These are phyloP conservation scores for Pseudogymnoascus sp. DNA, from an alignment of 2,329 filamentous ascomycete genomes.

Conservation along the genomic window DNA sequence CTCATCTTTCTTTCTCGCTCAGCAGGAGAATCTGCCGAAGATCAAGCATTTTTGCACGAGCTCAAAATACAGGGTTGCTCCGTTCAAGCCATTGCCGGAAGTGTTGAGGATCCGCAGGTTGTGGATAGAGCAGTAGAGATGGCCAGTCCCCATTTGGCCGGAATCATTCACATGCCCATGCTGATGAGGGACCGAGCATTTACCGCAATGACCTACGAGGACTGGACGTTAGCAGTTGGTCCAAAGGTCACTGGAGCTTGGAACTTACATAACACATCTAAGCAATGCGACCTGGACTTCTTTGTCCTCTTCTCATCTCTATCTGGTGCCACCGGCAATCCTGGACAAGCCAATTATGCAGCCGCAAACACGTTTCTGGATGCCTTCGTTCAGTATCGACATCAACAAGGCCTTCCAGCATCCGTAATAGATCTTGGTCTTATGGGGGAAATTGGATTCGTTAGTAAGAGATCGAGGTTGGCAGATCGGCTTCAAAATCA, in stretches of 20 bases:
- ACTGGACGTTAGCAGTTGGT: conserved; percentile 7
- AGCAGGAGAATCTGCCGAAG: conserved; percentile 28
- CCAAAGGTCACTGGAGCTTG: conserved; percentile 16
- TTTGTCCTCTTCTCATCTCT: not conserved
- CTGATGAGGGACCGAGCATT: conserved; percentile 15
- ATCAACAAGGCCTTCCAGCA: conserved; percentile 8
- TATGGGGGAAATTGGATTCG: not conserved
- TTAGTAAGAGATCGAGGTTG: conserved; percentile 8
- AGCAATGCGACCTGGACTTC: conserved; percentile 20
- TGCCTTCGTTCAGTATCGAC: conserved; percentile 7
- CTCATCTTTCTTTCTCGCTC: conserved; percentile 1
- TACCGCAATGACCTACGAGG: conserved; percentile 6
- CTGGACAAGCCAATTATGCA: conserved; percentile 13
- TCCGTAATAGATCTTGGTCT: conserved; percentile 21
- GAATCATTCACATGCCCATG: conserved; percentile 29
- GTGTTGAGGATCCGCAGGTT: conserved; percentile 12
- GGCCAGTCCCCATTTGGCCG: not conserved
- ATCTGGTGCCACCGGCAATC: not conserved
- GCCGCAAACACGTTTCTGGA: conserved; percentile 13
- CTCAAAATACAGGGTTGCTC: conserved; percentile 16
- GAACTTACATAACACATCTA: conserved; percentile 12
- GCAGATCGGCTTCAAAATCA: not conserved
- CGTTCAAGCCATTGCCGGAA: conserved; percentile 14
- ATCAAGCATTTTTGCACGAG: conserved; percentile 14
- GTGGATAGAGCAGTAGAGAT: conserved; percentile 10